Evolutionary conservation across 768 basidiomycete species (phyloP), one percentile per base, ranked within the genome.

Genomic region (Tulasnella sp.): DNA sequence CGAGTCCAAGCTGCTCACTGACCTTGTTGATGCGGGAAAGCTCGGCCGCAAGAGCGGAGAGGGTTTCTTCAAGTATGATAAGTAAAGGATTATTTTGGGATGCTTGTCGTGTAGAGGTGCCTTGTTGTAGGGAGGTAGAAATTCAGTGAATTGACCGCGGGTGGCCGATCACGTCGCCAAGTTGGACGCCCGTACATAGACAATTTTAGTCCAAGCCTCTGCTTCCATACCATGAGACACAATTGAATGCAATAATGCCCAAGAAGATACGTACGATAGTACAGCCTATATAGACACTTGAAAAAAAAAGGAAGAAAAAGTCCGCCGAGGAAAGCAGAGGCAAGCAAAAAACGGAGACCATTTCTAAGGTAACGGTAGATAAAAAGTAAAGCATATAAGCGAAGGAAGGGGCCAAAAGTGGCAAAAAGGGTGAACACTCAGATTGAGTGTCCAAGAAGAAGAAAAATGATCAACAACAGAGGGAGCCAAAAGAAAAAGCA

Each of bases 11-110:
- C 48, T 85, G 76, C 80, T 87, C 78, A 86, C 86, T 46, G 79
- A 85, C 80, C 82, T 87, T 76, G 85, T 87, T 10, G 81, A 82
- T 58, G 83, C 86, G 77, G 86, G 86, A 3, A 85, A 85, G 79
- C 81, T 85, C 56, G 87, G 87, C 2, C 78, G 85, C 76, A 88
- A 88, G 84, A 84, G 82, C 27, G 86, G 86, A 1, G 81, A 86
- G 79, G 87, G 87, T 14, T 86, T 88, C 82, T 88, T 86, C 74
- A 81, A 82, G 73, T 84, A 81, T 79, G 76, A 79, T 34, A 74
- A 74, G 73, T 40, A 42, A n/a, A 52, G 7, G 44, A 42, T 44
- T 44, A 40, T 4, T 46, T 46, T 6, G 46, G 46, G 46, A 46
- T 14, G 12, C 46, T n/a, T 46, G 46, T 10, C 39, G 10, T 40